Conservation (phyloP, 768 basidiomycete species). For the Lactifluus pinguis region DNA sequence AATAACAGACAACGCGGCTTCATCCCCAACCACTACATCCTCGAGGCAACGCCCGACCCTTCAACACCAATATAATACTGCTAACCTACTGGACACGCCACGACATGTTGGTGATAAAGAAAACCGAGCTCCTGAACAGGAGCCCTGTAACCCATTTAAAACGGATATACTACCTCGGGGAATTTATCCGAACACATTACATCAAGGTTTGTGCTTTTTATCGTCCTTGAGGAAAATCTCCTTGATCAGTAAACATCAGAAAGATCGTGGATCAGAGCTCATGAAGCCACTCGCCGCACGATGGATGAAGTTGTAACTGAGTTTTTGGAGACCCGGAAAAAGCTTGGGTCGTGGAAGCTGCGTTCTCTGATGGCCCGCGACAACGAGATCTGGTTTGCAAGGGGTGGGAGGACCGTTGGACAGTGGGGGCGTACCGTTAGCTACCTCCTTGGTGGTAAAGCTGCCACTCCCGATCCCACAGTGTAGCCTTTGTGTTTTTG, state of each 20-base stretch:
- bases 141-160: constrained; percentile 25
- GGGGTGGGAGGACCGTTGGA: neutral
- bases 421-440: neutral
- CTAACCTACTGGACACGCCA: constrained; percentile 21
- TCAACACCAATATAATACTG: constrained; percentile 23
- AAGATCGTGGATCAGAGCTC: constrained; percentile 24
- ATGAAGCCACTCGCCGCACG: constrained; percentile 23
- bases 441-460: neutral
- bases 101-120: constrained; percentile 34
- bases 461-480: constrained; percentile 3
- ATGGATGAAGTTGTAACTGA: constrained; percentile 26
- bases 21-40: no score
- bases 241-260: neutral
- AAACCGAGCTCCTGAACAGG: constrained; percentile 26
- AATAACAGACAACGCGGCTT: no score
- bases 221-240: neutral
- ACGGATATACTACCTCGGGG: constrained; percentile 30
- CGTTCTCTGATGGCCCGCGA: constrained; percentile 25
- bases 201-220: constrained; percentile 18
- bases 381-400: neutral
- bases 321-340: constrained; percentile 20
- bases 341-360: constrained; percentile 23
- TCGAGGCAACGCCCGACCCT: no score
- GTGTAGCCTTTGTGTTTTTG: neutral
- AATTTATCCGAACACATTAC: constrained; percentile 24